A percentile compares a stretch with the other conserved stretches of the same genome.
phyloP scores from a whole-genome alignment of 1,284 basidiomycete genomes.

The Naganishia sp. region DNA sequence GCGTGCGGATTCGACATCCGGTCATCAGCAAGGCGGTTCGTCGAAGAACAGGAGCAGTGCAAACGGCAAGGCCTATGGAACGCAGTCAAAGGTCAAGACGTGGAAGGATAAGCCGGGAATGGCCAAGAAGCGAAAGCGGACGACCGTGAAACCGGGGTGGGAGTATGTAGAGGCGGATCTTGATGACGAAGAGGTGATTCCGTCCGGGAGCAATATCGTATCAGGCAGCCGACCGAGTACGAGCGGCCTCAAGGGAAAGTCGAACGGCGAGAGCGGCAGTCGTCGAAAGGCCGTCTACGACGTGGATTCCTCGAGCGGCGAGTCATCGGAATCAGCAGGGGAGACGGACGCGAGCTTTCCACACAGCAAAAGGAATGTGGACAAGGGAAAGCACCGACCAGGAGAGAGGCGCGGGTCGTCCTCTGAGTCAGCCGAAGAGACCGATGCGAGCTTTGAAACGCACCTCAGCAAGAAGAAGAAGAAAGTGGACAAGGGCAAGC shows the following conservation, averaged over 20 bases:
- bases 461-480: not conserved
- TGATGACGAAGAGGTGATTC: not conserved
- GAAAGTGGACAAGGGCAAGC: conserved; percentile 10
- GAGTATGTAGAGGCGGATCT: conserved; percentile 7
- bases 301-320: conserved; percentile 1
- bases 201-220: not conserved
- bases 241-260: conserved; percentile 7
- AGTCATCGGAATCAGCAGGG: conserved; percentile 8
- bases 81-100: not conserved
- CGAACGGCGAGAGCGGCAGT: not conserved
- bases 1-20: not conserved
- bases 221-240: conserved; percentile 2
- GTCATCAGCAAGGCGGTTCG: not conserved
- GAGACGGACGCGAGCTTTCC: conserved; percentile 19
- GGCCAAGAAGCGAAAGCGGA: conserved; percentile 19
- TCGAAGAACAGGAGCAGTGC: not conserved
- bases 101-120: conserved; percentile 28
- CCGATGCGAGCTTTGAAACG: conserved; percentile 5
- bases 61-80: not conserved
- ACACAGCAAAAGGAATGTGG: not conserved
- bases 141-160: conserved; percentile 2
- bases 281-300: conserved; percentile 3
- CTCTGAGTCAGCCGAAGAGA: conserved; percentile 20
- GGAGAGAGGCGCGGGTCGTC: not conserved
- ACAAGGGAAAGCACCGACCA: no score